Evolutionary conservation across 192 early-diverging fungal species (phyloP).

Genomic region (Kappamyces sp.): DNA sequence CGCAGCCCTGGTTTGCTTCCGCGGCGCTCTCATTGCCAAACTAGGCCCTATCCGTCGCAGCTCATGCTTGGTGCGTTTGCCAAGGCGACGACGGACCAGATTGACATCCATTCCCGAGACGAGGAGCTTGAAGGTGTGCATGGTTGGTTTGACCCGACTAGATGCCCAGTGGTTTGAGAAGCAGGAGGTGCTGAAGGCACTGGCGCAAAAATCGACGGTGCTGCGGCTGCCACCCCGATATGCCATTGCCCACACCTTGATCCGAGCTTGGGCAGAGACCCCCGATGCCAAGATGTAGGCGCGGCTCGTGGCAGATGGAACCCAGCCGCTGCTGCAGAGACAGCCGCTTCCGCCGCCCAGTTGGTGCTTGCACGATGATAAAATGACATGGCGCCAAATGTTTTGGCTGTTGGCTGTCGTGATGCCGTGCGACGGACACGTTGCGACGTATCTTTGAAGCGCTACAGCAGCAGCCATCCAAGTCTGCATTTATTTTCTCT

Average conservation of each 20-base stretch:
- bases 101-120: constrained; percentile 22
- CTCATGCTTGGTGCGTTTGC: constrained; percentile 50
- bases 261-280: constrained; percentile 27
- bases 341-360: too few species aligned
- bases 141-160: not conserved
- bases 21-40: too few species aligned
- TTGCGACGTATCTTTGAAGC: too few species aligned
- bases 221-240: constrained; percentile 23
- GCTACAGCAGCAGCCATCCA: too few species aligned
- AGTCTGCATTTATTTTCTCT: too few species aligned
- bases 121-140: constrained; percentile 36
- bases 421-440: too few species aligned
- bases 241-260: constrained; percentile 35
- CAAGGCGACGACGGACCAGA: constrained; percentile 19
- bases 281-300: too few species aligned
- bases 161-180: constrained; percentile 44
- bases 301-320: too few species aligned
- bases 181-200: constrained; percentile 26
- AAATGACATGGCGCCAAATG: too few species aligned
- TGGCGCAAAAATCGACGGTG: constrained; percentile 6
- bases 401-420: too few species aligned
- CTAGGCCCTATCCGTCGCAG: constrained; percentile 43
- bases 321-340: too few species aligned
- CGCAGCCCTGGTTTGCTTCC: constrained; percentile 45
- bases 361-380: too few species aligned